Evolutionary conservation across 768 basidiomycete genomes (phyloP).

Genomic region (Terana coerulea): DNA sequence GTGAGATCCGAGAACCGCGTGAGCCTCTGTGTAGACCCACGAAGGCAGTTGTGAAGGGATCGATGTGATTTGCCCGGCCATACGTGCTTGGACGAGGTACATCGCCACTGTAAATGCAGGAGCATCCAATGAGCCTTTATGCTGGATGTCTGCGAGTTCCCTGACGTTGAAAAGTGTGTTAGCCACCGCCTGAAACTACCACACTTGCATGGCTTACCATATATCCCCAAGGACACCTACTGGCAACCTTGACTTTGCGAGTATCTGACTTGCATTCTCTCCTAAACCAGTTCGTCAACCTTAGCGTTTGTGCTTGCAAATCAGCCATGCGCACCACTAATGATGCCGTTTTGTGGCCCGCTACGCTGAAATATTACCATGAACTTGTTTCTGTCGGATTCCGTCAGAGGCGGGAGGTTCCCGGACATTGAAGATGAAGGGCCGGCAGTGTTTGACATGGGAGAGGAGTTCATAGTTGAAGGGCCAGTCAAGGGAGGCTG

Average conservation of each 20-base stretch:
- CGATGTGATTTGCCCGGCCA: slow-evolving; percentile 36
- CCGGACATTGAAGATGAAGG: too few species aligned
- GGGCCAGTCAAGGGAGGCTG: too few species aligned
- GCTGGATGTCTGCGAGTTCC: slow-evolving; percentile 58
- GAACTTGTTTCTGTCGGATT: slow-evolving; percentile 53
- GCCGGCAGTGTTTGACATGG: too few species aligned
- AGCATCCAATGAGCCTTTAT: slow-evolving; percentile 57
- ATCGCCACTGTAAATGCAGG: slow-evolving; percentile 69
- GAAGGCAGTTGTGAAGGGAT: slow-evolving; percentile 40
- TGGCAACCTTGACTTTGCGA: slow-evolving; percentile 53
- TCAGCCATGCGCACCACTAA: slow-evolving; percentile 54
- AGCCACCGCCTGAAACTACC: background rate
- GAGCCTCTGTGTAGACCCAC: slow-evolving; percentile 42
- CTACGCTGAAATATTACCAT: slow-evolving; percentile 47
- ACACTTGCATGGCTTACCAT: slow-evolving; percentile 10
- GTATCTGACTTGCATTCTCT: slow-evolving; percentile 36
- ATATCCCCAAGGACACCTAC: slow-evolving; percentile 15
- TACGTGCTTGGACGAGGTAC: slow-evolving; percentile 59
- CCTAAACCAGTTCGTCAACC: background rate
- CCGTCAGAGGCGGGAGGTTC: slow-evolving; percentile 30
- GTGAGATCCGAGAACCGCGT: background rate
- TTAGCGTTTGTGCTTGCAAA: slow-evolving; percentile 24
- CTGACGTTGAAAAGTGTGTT: slow-evolving; percentile 29
- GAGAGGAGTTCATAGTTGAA: too few species aligned
- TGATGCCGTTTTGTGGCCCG: slow-evolving; percentile 47